Base-by-base conservation (phyloP, 228 moss, liverwort and hornwort genomes). In the Sphagnum magellanicum region DNA sequence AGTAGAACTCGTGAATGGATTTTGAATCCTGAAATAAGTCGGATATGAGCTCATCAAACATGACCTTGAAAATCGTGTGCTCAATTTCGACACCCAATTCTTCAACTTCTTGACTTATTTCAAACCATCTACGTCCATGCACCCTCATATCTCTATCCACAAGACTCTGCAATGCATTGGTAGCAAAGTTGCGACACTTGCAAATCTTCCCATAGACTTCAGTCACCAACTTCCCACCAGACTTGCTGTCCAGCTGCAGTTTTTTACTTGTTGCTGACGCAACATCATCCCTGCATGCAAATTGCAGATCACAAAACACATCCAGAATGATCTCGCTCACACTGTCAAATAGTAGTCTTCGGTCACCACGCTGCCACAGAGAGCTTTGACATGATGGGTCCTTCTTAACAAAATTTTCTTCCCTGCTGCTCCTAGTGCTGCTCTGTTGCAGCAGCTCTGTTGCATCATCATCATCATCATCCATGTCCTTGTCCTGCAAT, bases 281-380 rank as follows among this genome's bases (percentile, higher is more conserved):
- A 32, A 32, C 32, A 32, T 32, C 3, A 32, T 32, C 32, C 32
- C 1, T 32, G 32, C 32, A 32, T 32, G 32, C 32, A 32, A 32
- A 32, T 32, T 32, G 58, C 10, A 58, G 58, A 10, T 58, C 58
- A 10, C 1, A 14, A 14, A 10, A 14, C 10, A 14, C 10, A 58
- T 9, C 10, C 14, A 14, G 58, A 14, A 78, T 55, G 9, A 77
- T 78, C 60, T 84, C 84, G 11, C 63, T 63, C 16, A 71, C 75
- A 8, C 75, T 66, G 62, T 84, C 80, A 10, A 81, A 80, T 49
- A 84, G 75, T 47, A 84, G 78, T 66, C 58, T 80, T 47, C 78
- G 73, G 63, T 84, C 80, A 0, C 78, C 75, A 50, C 75, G 32
- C 32, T 3, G 69, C 5, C 63, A 15, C 48, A 68, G 50, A 6